Percentiles rank a stretch among this genome's conserved stretches.
phyloP scores from a whole-genome alignment of 2,329 filamentous ascomycete species.

The Aspergillus candidus region DNA sequence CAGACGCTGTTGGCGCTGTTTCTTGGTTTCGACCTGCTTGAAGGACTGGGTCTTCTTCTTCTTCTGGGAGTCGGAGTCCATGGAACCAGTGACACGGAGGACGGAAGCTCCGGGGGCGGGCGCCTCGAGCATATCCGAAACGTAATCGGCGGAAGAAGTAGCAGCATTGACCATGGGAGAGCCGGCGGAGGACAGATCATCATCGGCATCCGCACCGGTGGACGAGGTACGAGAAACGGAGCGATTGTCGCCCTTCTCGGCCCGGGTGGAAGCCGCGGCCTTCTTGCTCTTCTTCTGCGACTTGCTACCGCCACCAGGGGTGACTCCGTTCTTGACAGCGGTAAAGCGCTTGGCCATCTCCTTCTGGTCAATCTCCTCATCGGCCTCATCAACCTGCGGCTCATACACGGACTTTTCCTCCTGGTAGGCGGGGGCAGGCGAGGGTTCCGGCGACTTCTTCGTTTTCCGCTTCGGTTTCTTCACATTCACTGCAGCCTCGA shows the following conservation, averaged over 20 bases:
- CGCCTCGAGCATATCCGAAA: constrained; percentile 89
- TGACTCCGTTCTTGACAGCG: constrained; percentile 64
- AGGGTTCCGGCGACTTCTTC: constrained; percentile 27
- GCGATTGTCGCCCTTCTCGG: constrained; percentile 45
- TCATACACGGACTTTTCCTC: constrained; percentile 28
- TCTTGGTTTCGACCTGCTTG: constrained; percentile 77
- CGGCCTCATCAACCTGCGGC: constrained; percentile 22
- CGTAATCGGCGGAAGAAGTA: constrained; percentile 51
- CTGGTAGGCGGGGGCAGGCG: constrained; percentile 25
- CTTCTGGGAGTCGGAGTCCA: constrained; percentile 42
- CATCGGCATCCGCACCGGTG: constrained; percentile 69
- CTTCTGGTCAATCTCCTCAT: constrained; percentile 59
- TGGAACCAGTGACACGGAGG: constrained; percentile 67
- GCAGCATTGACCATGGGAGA: constrained; percentile 55
- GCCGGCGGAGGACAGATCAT: constrained; percentile 65
- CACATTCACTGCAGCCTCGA: constrained; percentile 23
- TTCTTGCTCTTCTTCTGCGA: constrained; percentile 62
- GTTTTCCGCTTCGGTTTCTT: constrained; percentile 41
- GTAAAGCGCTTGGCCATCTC: constrained; percentile 72
- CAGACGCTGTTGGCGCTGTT: constrained; percentile 85
- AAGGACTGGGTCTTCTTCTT: constrained; percentile 56
- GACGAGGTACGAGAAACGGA: constrained; percentile 53
- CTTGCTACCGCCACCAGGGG: constrained; percentile 36
- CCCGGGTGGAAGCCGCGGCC: constrained; percentile 48
- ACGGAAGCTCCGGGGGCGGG: constrained; percentile 62